Base-by-base conservation (phyloP, 257 asterid species). In the Salvia rosmarinus region DNA sequence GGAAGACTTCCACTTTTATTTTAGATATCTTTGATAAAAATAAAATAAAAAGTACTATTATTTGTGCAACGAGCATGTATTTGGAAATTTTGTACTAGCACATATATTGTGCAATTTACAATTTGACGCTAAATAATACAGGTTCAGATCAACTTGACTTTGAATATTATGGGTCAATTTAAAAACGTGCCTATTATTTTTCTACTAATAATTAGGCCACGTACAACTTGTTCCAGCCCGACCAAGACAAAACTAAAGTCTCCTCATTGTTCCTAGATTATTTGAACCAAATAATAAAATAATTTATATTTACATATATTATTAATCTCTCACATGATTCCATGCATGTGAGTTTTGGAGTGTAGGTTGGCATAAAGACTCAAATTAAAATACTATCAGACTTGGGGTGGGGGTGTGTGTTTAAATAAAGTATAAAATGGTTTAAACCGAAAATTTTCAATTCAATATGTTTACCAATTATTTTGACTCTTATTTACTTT, bases 331-430 rank as follows among this genome's bases (percentile, higher is more conserved):
- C 8, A 2, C 46, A 32, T 32, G 46, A 34, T 59, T 59, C 28
- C 6, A 5, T 59, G 66, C 66, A 59, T 59, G 66, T 59, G 28
- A 35, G 8, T 7, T 59, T 58, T 58, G 23, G 42, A 59, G 28
- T 34, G 4, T 59, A 16, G 66, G 46, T 28, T 8, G 43, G 5
- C 43, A 32, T n/a, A n/a, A 1, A 5, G 23, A 20, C 23, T n/a
- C 55, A 3, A 25, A 32, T 32, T 32, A 32, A 32, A 32, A 32
- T 32, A 32, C 4, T 32, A 32, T 32, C 37, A 32, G 37, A 4
- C 37, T 32, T 32, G 37, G 37, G 37, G 32, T n/a, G 30, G 30
- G 30, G 1, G n/a, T n/a, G n/a, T 25, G 30, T 25, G 3, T 25
- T 25, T 25, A 4, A 28, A 28, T 50, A 34, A 58, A 30, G 30